phyloP scores from a whole-genome alignment of 2,329 filamentous ascomycete genomes.

The Colletotrichum chlorophyti region DNA sequence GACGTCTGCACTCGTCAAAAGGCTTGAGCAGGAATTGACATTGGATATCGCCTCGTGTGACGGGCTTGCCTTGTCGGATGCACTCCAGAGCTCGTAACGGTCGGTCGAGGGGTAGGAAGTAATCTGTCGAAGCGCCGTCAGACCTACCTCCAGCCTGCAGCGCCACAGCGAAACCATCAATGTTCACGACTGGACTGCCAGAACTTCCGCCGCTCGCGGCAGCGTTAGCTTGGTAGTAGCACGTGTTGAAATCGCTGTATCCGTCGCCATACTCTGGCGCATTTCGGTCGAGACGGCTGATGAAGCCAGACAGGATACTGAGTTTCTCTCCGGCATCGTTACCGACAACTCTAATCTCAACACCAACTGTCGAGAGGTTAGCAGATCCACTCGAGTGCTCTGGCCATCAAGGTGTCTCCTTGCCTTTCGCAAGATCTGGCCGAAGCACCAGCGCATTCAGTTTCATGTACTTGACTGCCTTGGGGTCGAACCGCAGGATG shows the following conservation, averaged over 20 bases:
- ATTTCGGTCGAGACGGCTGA: slow-evolving; percentile 93
- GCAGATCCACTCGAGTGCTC: not conserved
- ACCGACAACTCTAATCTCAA: slow-evolving; percentile 95
- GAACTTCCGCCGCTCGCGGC: slow-evolving; percentile 97
- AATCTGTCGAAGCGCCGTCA: slow-evolving; percentile 96
- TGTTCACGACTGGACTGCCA: slow-evolving; percentile 96
- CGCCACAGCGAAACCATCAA: slow-evolving; percentile 90
- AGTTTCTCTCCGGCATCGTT: slow-evolving; percentile 99
- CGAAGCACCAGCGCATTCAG: slow-evolving; percentile 80
- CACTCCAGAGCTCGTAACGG: slow-evolving; percentile 87
- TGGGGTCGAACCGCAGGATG: slow-evolving; percentile 94
- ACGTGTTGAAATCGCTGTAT: slow-evolving; percentile 94
- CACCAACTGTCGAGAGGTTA: slow-evolving; percentile 66
- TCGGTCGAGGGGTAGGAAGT: slow-evolving; percentile 92
- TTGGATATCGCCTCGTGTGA: slow-evolving; percentile 95
- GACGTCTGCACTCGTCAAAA: slow-evolving; percentile 92
- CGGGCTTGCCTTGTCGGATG: slow-evolving; percentile 75
- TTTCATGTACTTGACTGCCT: slow-evolving; percentile 96
- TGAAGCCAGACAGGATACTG: slow-evolving; percentile 96
- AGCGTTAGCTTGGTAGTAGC: slow-evolving; percentile 98
- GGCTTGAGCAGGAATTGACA: slow-evolving; percentile 97
- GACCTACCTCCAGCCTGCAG: slow-evolving; percentile 92
- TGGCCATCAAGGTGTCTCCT: slow-evolving; percentile 19
- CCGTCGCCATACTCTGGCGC: slow-evolving; percentile 97
- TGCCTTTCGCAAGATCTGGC: slow-evolving; percentile 80